Evolutionary conservation across 2,329 filamentous ascomycete genomes (phyloP).

Genomic region (Microsporum audouinii): DNA sequence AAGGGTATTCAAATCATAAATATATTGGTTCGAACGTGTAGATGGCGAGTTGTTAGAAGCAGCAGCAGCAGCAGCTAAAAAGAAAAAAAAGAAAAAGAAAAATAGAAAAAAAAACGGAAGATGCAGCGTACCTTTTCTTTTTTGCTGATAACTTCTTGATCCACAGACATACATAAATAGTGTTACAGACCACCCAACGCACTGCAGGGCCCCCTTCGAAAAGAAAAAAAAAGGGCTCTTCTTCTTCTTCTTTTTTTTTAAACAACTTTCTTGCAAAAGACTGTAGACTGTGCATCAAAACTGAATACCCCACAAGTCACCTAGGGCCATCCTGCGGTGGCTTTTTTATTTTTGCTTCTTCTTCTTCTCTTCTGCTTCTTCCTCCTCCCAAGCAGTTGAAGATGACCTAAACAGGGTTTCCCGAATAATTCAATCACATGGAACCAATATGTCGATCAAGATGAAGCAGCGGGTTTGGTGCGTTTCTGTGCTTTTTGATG

Average conservation of each 20-base stretch:
- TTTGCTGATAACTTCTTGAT: not conserved
- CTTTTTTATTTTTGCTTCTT: not conserved
- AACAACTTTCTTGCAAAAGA: not conserved
- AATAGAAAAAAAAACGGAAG: not conserved
- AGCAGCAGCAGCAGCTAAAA: not conserved
- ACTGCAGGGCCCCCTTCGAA: not conserved
- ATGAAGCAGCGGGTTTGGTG: not conserved
- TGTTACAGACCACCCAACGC: constrained; percentile 3
- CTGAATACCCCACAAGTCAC: not conserved
- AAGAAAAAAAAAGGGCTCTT: not conserved
- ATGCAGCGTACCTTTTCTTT: not conserved
- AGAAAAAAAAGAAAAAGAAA: not conserved
- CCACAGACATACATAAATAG: constrained; percentile 1
- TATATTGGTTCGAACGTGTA: constrained; percentile 1
- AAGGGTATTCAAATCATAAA: not conserved
- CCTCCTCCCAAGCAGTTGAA: not conserved
- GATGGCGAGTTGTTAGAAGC: not conserved
- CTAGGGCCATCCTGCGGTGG: constrained; percentile 1
- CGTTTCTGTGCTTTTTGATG: not conserved
- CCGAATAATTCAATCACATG: constrained; percentile 5
- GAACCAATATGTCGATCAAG: constrained; percentile 2
- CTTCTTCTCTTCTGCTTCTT: not conserved
- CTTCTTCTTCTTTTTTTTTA: too few species aligned
- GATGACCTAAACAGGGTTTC: constrained; percentile 2
- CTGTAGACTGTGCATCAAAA: constrained; percentile 2